Evolutionary conservation across 345 rosid genomes (phyloP).

Genomic region (Limnanthes douglasii): DNA sequence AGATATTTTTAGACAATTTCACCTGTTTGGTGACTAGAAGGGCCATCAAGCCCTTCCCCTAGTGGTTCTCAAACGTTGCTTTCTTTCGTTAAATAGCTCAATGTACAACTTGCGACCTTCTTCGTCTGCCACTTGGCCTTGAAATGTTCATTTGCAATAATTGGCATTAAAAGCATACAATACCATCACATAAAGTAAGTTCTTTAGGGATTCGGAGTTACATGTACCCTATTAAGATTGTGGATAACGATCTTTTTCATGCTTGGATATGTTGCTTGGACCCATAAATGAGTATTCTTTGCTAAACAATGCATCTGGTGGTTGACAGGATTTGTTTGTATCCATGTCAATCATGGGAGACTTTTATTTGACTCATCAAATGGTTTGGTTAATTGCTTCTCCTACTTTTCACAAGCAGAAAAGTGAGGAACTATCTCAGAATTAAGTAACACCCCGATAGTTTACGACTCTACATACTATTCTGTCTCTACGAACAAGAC

Average conservation of each 20-base stretch:
- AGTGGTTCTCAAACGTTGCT: too few relatives aligned
- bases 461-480: conserved; percentile 39
- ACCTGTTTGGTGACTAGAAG: too few relatives aligned
- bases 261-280: conserved; percentile 21
- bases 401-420: conserved; percentile 15
- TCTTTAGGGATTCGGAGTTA: conserved; percentile 22
- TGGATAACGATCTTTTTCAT: conserved; percentile 26
- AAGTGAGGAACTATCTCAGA: conserved; percentile 10
- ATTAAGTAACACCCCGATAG: conserved; percentile 14
- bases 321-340: conserved; percentile 23
- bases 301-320: conserved; percentile 31
- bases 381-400: conserved; percentile 20
- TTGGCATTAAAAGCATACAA: conserved; percentile 76
- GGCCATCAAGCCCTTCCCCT: too few relatives aligned
- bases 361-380: conserved; percentile 26
- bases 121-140: conserved; percentile 48
- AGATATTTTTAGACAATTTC: too few relatives aligned
- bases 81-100: too few relatives aligned
- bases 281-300: conserved; percentile 22
- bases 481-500: conserved; percentile 47
- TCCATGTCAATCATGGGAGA: conserved; percentile 40
- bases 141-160: conserved; percentile 41
- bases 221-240: conserved; percentile 29
- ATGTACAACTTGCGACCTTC: conserved; percentile 28
- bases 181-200: conserved; percentile 76